Evolutionary conservation across 345 rosid species (phyloP), one percentile per base, ranked within the genome.

Genomic region (Bruguiera gymnorhiza): DNA sequence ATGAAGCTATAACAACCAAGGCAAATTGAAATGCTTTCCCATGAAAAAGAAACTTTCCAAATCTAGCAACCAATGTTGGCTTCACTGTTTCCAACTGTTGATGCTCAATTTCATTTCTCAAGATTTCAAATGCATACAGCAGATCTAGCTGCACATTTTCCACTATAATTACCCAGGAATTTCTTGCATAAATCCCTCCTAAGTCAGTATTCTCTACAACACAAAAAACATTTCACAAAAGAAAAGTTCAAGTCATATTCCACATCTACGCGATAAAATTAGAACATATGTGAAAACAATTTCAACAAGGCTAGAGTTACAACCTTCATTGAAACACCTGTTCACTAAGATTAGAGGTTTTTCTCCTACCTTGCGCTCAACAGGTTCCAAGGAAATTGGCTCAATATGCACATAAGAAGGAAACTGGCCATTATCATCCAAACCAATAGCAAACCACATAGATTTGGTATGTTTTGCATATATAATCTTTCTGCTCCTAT

Each of bases 371-470:
- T 3, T 76, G 50, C 34, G 31, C 72, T 72, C 79, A 58, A 70
- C 1, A 60, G 66, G 20, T 60, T 82, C 87, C 18, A 76, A 66
- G 0, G 86, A 78, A 39, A 83, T 54, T 0, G 75, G 81, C 65
- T 73, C 75, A 53, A 87, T 84, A 63, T 56, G 63, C 46, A 78
- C 62, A 61, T 52, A 66, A 16, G 86, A 69, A 27, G 84, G 83
- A 71, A 76, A 36, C 27, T 67, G 74, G 20, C 73, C 70, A 59
- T 78, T 75, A 5, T 78, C 75, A 69, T 73, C 77, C 69, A 85
- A 75, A 75, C 86, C 88, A 70, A 79, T 55, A 70, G 75, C 66
- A 71, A 82, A 81, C 92, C 94, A 88, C 69, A 63, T 83, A 26
- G 58, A 54, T 52, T 75, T 75, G 6, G 78, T 81, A 53, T 54